Conservation (phyloP, 2,329 filamentous ascomycete species). For the Pseudogymnoascus sp. region DNA sequence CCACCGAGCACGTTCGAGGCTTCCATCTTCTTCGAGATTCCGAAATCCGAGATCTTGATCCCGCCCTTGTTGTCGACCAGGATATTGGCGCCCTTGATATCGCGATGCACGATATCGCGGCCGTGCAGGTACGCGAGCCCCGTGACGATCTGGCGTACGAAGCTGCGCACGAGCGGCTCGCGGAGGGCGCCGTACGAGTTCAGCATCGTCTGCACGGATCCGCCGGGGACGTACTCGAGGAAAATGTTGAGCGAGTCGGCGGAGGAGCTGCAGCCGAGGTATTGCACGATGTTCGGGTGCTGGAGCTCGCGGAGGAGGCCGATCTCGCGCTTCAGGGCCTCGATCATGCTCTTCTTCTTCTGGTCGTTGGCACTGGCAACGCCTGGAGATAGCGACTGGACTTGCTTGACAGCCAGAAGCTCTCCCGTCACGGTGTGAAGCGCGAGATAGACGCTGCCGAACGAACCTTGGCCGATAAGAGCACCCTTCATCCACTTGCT, state of each 20-base stretch:
- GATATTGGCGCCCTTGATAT: constrained; percentile 98
- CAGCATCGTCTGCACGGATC: constrained; percentile 96
- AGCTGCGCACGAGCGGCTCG: constrained; percentile 89
- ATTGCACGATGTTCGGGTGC: constrained; percentile 96
- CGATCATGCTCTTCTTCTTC: constrained; percentile 96
- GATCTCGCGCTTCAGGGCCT: constrained; percentile 94
- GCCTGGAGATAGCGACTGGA: constrained; percentile 75
- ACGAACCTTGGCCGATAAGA: constrained; percentile 92
- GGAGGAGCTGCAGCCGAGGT: constrained; percentile 89
- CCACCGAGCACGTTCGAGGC: constrained; percentile 72
- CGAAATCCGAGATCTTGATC: constrained; percentile 98
- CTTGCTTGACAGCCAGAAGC: constrained; percentile 96
- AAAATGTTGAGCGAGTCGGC: constrained; percentile 96
- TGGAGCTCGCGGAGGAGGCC: constrained; percentile 86
- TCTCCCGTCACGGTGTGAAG: constrained; percentile 94
- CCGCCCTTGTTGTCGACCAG: constrained; percentile 98
- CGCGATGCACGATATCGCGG: constrained; percentile 92
- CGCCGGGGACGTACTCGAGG: constrained; percentile 95
- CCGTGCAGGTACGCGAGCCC: constrained; percentile 90
- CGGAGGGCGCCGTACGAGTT: constrained; percentile 95
- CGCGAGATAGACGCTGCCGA: constrained; percentile 90
- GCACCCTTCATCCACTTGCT: constrained; percentile 99
- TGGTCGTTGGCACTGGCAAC: constrained; percentile 74
- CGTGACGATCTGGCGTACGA: constrained; percentile 89
- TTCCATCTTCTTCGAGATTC: constrained; percentile 96